Evolutionary conservation across 345 rosid species (phyloP).

Genomic region (Toxicodendron radicans): DNA sequence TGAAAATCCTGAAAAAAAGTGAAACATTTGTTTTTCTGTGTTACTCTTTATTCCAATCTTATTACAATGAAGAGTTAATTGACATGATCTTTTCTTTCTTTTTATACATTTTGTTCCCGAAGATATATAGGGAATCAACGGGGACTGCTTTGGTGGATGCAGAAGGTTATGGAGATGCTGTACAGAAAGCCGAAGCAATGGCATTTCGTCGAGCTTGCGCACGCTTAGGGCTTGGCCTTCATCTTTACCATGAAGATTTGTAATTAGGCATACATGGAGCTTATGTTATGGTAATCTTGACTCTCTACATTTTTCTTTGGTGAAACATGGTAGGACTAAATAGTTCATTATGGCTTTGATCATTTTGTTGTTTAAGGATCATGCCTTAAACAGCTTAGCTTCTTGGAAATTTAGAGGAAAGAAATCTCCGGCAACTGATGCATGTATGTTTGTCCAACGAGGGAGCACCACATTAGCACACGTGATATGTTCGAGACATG

Average conservation of each 20-base stretch:
- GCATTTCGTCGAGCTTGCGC: constrained; percentile 91
- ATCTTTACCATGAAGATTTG: constrained; percentile 82
- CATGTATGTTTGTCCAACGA: too few relatives aligned
- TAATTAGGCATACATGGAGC: constrained; percentile 19
- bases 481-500: too few relatives aligned
- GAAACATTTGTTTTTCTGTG: too few relatives aligned
- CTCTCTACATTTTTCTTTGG: not conserved
- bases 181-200: constrained; percentile 92
- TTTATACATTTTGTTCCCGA: not conserved
- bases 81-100: not conserved
- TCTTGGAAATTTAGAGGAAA: not conserved
- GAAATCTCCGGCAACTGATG: not conserved
- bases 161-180: constrained; percentile 72
- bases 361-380: not conserved
- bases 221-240: constrained; percentile 84
- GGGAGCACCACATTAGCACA: too few relatives aligned
- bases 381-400: not conserved
- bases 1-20: too few relatives aligned
- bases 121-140: constrained; percentile 71
- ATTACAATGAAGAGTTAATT: not conserved
- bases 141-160: constrained; percentile 67
- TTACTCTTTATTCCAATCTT: too few relatives aligned
- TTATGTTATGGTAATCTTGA: not conserved
- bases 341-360: not conserved
- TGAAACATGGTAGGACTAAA: not conserved